phyloP scores from a whole-genome alignment of 2,329 filamentous ascomycete species.

The Fusarium sp. region DNA sequence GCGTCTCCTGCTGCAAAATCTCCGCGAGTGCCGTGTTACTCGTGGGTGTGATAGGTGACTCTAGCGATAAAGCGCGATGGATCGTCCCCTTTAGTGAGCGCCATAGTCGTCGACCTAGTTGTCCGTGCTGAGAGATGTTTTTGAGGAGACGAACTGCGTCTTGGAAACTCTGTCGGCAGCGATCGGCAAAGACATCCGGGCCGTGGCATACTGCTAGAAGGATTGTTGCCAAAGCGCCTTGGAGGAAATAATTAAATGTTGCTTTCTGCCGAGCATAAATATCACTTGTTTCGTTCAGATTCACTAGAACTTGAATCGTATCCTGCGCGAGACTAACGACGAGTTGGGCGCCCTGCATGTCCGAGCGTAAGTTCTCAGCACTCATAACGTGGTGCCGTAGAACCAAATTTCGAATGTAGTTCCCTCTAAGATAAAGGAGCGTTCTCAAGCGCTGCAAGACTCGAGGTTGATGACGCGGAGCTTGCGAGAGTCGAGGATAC shows the following conservation, averaged over 20 bases:
- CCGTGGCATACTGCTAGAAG: conserved; percentile 2
- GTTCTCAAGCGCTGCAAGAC: neutral
- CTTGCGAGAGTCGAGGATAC: conserved; percentile 6
- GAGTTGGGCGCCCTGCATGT: neutral
- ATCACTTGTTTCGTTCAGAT: conserved; percentile 8
- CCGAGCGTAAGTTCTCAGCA: neutral
- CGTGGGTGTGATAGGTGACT: neutral
- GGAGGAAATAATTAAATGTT: conserved; percentile 1
- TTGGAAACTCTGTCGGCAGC: neutral
- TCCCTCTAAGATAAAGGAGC: neutral
- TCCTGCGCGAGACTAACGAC: conserved; percentile 4
- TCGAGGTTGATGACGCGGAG: neutral
- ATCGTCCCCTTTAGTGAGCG: conserved; percentile 2
- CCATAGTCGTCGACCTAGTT: neutral
- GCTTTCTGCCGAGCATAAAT: conserved; percentile 9
- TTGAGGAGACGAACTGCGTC: neutral
- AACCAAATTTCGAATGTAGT: neutral
- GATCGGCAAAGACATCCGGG: conserved; percentile 1
- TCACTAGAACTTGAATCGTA: neutral
- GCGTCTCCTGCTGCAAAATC: neutral
- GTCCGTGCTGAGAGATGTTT: neutral
- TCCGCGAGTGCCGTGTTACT: neutral
- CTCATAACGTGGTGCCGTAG: neutral
- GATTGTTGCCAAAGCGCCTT: neutral
- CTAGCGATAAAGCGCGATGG: neutral